Evolutionary conservation across 768 basidiomycete genomes (phyloP), one percentile per base, ranked within the genome.

Genomic region (Lactarius evosmus): DNA sequence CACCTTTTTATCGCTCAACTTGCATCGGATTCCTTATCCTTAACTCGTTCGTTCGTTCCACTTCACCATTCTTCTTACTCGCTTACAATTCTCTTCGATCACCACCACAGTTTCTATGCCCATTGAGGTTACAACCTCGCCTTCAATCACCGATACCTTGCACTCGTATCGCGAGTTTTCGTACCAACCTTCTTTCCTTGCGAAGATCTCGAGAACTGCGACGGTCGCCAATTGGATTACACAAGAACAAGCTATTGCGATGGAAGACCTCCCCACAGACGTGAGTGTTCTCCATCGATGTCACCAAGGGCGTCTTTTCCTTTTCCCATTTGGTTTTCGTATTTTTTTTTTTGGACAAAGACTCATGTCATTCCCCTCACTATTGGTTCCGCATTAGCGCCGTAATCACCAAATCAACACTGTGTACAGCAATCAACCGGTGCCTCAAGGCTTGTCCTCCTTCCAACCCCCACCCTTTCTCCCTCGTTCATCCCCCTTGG

Each of bases 101-200:
- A 36, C 32, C 38, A 51, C 27, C 60, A 22, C 41, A 56, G 82
- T 84, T 83, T 82, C 82, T 66, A 88, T 88, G 86, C 83, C 83
- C 82, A 81, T 83, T 78, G 80, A 82, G 80, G 83, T 86, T 77
- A 81, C 84, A 80, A 76, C 82, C 71, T 72, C 79, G 61, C 69
- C 69, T 78, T 78, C 82, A 67, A 78, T 77, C 62, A 69, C 73
- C 65, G 77, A 76, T 69, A 74, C 69, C 69, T 77, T 76, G 74
- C 74, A 72, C 70, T 70, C 70, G 65, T 71, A 66, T 57, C 66
- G 64, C 68, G 68, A 74, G 62, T 75, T 76, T 73, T 72, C 77
- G 67, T 53, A 44, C 67, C 49, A 58, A 64, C 70, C 76, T 60
- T 69, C 74, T 58, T 72, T 77, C 41, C 72, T 76, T 61, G 75